A percentile compares a stretch with the other conserved stretches of the same genome.
Evolutionary conservation across 148 eudicot species (phyloP).

Genomic region (Agrostemma githago): DNA sequence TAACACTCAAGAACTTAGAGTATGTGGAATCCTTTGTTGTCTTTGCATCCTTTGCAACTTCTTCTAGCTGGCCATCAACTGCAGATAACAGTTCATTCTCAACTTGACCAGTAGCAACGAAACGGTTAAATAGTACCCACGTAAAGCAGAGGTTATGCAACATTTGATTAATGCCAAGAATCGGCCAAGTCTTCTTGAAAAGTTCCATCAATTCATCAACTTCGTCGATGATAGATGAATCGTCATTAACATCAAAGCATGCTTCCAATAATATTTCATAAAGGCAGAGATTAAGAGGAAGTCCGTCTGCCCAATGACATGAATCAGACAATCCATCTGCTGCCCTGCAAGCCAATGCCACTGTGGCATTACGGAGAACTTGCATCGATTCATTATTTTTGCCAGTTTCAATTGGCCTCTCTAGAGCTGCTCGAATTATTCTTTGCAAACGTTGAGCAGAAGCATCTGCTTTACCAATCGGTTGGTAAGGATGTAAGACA

Average conservation of each 20-base stretch:
- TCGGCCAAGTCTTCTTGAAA: conserved; percentile 85
- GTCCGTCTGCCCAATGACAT: conserved; percentile 96
- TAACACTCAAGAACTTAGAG: conserved; percentile 71
- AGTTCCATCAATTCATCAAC: conserved; percentile 93
- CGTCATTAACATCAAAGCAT: conserved; percentile 76
- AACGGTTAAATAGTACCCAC: conserved; percentile 89
- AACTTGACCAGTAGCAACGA: conserved; percentile 83
- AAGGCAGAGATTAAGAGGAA: conserved; percentile 81
- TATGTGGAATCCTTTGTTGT: conserved; percentile 75
- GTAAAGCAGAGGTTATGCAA: conserved; percentile 85
- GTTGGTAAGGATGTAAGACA: conserved; percentile 67
- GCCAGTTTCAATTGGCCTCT: conserved; percentile 84
- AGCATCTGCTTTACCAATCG: conserved; percentile 65
- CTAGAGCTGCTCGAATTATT: conserved; percentile 70
- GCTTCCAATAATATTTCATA: conserved; percentile 83
- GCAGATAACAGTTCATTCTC: conserved; percentile 80
- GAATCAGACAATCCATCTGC: conserved; percentile 65
- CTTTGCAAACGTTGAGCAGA: conserved; percentile 67
- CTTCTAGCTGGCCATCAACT: conserved; percentile 80
- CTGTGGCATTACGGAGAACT: conserved; percentile 74
- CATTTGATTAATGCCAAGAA: conserved; percentile 83
- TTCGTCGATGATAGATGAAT: conserved; percentile 73
- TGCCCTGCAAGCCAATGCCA: conserved; percentile 76
- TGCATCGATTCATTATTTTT: conserved; percentile 88
- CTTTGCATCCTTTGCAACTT: conserved; percentile 95